These are phyloP conservation scores for Phytophthora cryptogea DNA, from an alignment of 352 stramenopile species.

Conservation along the genomic window DNA sequence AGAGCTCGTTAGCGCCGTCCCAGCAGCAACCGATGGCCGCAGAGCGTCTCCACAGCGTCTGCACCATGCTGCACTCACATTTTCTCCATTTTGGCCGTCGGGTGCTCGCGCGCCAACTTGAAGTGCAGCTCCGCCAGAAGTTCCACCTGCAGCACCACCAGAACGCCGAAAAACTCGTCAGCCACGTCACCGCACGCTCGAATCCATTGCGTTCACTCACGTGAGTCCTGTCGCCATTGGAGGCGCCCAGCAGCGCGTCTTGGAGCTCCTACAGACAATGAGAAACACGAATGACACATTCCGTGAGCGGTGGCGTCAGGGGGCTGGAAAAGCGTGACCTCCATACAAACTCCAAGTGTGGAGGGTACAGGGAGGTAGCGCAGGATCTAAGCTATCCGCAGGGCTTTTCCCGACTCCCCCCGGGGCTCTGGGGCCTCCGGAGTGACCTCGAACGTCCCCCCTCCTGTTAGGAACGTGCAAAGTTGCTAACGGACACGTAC, in stretches of 20 bases:
- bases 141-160: conserved; percentile 47
- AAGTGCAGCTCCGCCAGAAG: conserved; percentile 82
- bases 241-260: conserved; percentile 55
- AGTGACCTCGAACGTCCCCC: conserved; percentile 9
- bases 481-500: conserved; percentile 39
- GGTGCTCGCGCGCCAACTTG: conserved; percentile 77
- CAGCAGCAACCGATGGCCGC: conserved; percentile 15
- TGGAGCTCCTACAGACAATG: conserved; percentile 59
- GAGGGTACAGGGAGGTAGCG: conserved; percentile 14
- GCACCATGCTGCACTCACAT: conserved; percentile 50
- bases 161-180: conserved; percentile 19
- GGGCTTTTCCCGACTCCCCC: conserved; percentile 8
- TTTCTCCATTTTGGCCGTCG: conserved; percentile 76
- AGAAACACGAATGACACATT: conserved; percentile 23
- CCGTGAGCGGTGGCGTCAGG: conserved; percentile 17
- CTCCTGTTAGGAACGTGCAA: neutral
- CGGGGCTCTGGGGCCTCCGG: conserved; percentile 5
- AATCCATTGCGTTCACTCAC: conserved; percentile 30
- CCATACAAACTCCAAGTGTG: conserved; percentile 39
- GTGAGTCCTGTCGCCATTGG: conserved; percentile 47
- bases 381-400: conserved; percentile 5
- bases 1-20: conserved; percentile 16
- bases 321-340: conserved; percentile 10
- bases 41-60: conserved; percentile 4
- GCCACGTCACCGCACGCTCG: neutral